Evolutionary conservation across 371 early-diverging fungal species (phyloP).

Genomic region (Vairimorpha necatrix): DNA sequence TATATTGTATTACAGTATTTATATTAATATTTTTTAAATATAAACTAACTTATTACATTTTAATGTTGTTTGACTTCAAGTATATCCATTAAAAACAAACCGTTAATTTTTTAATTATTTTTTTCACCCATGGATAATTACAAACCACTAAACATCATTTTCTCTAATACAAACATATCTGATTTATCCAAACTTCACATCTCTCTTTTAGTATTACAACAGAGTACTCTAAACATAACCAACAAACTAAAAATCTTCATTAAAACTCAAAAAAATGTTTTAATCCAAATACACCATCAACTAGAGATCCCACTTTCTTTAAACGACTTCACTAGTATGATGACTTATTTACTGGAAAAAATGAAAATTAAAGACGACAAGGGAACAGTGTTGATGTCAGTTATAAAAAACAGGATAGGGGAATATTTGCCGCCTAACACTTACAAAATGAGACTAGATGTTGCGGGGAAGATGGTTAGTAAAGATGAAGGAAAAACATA

Average conservation of each 20-base stretch:
- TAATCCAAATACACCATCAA: neutral
- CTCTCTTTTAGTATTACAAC: neutral
- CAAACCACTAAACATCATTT: neutral
- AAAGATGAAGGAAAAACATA: conserved; percentile 66
- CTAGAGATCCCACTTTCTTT: neutral
- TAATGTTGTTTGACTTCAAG: too few relatives aligned
- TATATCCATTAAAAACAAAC: too few relatives aligned
- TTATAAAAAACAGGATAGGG: conserved; percentile 86
- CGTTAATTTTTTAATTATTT: neutral
- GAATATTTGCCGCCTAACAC: conserved; percentile 79
- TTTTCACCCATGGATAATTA: neutral
- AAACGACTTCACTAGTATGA: conserved; percentile 63
- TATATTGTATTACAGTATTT: too few relatives aligned
- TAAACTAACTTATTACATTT: too few relatives aligned
- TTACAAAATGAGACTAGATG: conserved; percentile 38
- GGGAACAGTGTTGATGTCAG: conserved; percentile 82
- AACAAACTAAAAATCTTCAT: neutral
- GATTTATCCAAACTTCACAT: neutral
- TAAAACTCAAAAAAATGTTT: neutral
- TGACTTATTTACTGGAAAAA: conserved; percentile 88
- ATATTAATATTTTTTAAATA: too few relatives aligned
- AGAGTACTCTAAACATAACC: neutral
- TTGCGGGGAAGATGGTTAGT: conserved; percentile 53
- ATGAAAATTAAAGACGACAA: conserved; percentile 80
- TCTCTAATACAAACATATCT: neutral